Evolutionary conservation across 768 basidiomycete genomes (phyloP).

Genomic region (Tephrocybe sp.): DNA sequence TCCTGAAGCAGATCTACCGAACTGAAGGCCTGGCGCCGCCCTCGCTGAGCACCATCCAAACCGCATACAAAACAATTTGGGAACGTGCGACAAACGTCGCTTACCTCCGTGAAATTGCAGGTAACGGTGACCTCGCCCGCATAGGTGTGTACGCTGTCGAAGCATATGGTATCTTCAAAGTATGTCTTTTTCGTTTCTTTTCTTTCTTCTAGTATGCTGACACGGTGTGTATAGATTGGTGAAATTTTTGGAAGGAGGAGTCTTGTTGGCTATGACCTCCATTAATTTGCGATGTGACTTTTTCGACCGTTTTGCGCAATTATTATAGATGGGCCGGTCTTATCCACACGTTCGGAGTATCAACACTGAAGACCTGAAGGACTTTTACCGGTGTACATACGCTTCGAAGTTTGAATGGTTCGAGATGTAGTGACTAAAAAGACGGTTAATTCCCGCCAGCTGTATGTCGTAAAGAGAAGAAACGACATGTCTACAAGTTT

Average conservation of each 20-base stretch:
- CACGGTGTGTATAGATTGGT: conserved; percentile 57
- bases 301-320: conserved; percentile 7
- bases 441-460: too few relatives aligned
- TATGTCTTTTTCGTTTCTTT: conserved; percentile 20
- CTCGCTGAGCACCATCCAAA: conserved; percentile 48
- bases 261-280: conserved; percentile 75
- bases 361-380: too few relatives aligned
- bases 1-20: conserved; percentile 74
- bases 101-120: conserved; percentile 61
- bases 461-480: too few relatives aligned
- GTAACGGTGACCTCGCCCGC: conserved; percentile 65
- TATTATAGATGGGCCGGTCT: conserved; percentile 10
- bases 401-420: not conserved
- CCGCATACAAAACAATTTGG: conserved; percentile 68
- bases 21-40: conserved; percentile 76
- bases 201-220: not conserved
- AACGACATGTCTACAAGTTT: too few relatives aligned
- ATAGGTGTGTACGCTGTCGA: conserved; percentile 79
- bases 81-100: conserved; percentile 52
- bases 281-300: conserved; percentile 32
- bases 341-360: too few relatives aligned
- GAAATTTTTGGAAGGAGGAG: conserved; percentile 84
- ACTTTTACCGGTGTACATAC: too few relatives aligned
- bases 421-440: too few relatives aligned
- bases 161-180: conserved; percentile 90